Evolutionary conservation across 441 rosid species (phyloP), one percentile per base, ranked within the genome.

Genomic region (Dalechampia spathulata): DNA sequence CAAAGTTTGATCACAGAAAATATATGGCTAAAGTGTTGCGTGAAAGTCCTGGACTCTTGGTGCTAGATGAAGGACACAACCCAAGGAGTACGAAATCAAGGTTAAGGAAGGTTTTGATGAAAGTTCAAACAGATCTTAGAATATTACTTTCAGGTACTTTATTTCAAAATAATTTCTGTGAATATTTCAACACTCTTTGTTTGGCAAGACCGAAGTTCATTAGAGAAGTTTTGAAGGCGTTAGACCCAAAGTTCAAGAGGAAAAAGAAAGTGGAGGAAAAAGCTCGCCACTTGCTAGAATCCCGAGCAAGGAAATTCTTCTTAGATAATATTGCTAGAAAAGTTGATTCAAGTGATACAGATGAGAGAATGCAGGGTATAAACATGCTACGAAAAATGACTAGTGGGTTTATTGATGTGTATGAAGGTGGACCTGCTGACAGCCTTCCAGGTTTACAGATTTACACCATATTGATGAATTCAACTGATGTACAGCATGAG

Each of bases 121-220:
- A 89, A 78, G 97, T 83, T 19, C 75, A 82, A 60, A 83, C 97
- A 0, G 95, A 93, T 36, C 60, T 75, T 34, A 79, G 99, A 55
- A 68, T 93, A 47, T 63, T 93, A 74, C 96, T 93, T 43, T 93
- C 97, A 0, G 99, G 97, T 23, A 89, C 99, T 19, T 64, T 93
- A 64, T 93, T 93, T 74, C 99, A 93, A 75, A 93, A 93, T 75
- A 93, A 93, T 64, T 93, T 93, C 69, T 82, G 88, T 32, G 99
- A 89, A 62, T 93, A 89, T 73, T 93, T 89, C 70, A 93, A 93
- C 75, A 93, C 99, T 2, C 77, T 93, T 30, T 86, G 92, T 70
- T 71, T 93, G 52, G 95, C 99, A 22, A 83, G 99, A 64, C 99
- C 99, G 0, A 83, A 81, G 73, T 89, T 92, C 40, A 72, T 83